Evolutionary conservation across 257 asterid genomes (phyloP), one percentile per base, ranked within the genome.

Genomic region (Rauvolfia tetraphylla): DNA sequence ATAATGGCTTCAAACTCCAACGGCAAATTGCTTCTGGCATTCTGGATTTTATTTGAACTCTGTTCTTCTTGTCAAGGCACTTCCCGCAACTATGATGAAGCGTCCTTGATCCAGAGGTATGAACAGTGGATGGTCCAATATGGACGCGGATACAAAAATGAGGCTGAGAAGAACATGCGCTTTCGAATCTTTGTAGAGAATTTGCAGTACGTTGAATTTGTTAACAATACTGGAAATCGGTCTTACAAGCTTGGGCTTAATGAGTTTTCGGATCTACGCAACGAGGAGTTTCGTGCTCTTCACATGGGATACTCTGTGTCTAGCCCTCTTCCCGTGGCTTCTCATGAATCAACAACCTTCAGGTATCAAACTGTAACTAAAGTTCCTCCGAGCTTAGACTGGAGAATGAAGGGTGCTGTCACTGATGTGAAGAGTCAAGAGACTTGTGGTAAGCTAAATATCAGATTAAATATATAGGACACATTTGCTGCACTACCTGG

Each of bases 231-330:
- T 13, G 75, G 61, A 71, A 31, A 71, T 14, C 42, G 39, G 6
- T 48, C 75, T 22, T 71, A 71, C 62, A 71, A 48, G 75, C 75
- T 71, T 8, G 62, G 75, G 29, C 1, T 25, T 34, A 71, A 71
- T 48, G 27, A 48, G n/a, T 71, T 71, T 29, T 7, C 61, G 5
- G 75, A 71, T 29, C 42, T 71, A 27, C 48, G 62, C 59, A 48
- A 46, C 0, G 61, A 71, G 13, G 75, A 71, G 58, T 44, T 71
- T 31, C 62, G 8, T 46, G 58, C 58, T 8, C 12, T 0, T 20
- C 38, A 29, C 8, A 46, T 42, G 53, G 75, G 61, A 5, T 71
- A 46, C 59, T 44, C 22, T 38, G 25, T 10, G 9, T 36, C 54
- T 15, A 67, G 67, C 34, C 8, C 3, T 54, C 18, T 5, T 39